These are phyloP conservation scores for Camillea tinctor DNA, from an alignment of 2,329 filamentous ascomycete genomes.

Conservation along the genomic window DNA sequence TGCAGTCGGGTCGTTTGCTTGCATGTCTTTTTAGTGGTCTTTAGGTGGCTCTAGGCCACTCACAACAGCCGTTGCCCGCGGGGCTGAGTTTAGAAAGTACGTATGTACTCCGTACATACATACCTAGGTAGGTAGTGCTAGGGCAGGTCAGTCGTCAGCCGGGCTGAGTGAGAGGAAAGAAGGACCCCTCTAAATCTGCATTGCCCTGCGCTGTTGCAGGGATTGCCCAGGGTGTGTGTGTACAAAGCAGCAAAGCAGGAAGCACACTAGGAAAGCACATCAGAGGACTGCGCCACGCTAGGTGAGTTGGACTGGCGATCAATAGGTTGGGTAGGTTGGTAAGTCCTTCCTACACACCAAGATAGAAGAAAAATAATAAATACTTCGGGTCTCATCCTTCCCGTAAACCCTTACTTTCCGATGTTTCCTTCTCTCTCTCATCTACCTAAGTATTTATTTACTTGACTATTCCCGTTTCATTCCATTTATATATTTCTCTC, in stretches of 20 bases:
- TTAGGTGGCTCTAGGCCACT: not conserved
- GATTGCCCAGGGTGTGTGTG: too few species aligned
- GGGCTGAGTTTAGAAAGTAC: not conserved
- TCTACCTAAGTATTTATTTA: not conserved
- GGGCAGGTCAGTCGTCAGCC: constrained; percentile 12
- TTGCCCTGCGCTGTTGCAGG: constrained; percentile 10
- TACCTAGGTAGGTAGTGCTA: not conserved
- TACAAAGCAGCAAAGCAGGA: not conserved
- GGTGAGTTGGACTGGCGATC: constrained; percentile 19
- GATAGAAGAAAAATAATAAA: constrained; percentile 13
- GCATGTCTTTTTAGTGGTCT: not conserved
- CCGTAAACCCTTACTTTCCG: constrained; percentile 6
- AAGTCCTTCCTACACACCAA: constrained; percentile 4
- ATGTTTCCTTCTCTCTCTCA: constrained; percentile 1
- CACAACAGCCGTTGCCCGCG: not conserved
- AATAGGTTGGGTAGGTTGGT: not conserved
- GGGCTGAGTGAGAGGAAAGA: constrained; percentile 3
- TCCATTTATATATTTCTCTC: too few species aligned
- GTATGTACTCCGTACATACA: not conserved
- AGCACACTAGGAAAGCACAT: not conserved
- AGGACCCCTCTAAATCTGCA: constrained; percentile 4
- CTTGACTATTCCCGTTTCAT: not conserved
- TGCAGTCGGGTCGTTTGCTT: not conserved
- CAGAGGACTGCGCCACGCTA: constrained; percentile 29
- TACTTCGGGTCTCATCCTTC: constrained; percentile 28